Evolutionary conservation across 2,329 filamentous ascomycete species (phyloP), one percentile per base, ranked within the genome.

Genomic region (Cytospora schulzeri): DNA sequence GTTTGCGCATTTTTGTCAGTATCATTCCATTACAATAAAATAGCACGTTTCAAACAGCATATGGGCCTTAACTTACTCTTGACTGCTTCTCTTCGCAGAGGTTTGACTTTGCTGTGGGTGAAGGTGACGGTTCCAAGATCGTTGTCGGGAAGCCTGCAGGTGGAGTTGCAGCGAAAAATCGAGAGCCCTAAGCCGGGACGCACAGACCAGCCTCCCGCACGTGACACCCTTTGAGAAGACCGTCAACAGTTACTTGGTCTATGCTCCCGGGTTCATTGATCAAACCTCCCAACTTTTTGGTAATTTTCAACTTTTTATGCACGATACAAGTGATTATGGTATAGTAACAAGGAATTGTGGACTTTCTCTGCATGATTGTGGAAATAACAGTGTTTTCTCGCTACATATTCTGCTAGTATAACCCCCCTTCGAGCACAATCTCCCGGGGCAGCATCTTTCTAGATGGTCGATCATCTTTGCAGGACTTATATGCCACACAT

Each of bases 11-110:
- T 54, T 51, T 52, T 55, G 69, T 76, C 68, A 71, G 69, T 56
- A 69, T 68, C 61, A 41, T 41, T 38, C 17, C 1, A 17, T 22
- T 50, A 9, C 38, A 4, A 35, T 41, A 60, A 17, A 55, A 65
- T 28, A 41, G 53, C 60, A 57, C 19, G 60, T 31, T 50, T 38
- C 26, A 57, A 51, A 54, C 33, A 33, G 55, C 29, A 15, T 61
- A 52, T 38, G 33, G 38, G 41, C 35, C 59, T 62, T n/a, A 67
- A 85, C 85, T 83, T 79, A 87, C 85, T 87, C 77, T 82, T 87
- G 80, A 79, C 80, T 77, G 79, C 79, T 78, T 82, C 80, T 79
- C 77, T 77, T 79, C 80, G 81, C 73, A 68, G 38, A 67, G 70
- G 70, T 72, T 67, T 65, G 65, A 41, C 65, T 62, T 62, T 64